Evolutionary conservation across 257 asterid species (phyloP).

Genomic region (Nemophila menziesii): DNA sequence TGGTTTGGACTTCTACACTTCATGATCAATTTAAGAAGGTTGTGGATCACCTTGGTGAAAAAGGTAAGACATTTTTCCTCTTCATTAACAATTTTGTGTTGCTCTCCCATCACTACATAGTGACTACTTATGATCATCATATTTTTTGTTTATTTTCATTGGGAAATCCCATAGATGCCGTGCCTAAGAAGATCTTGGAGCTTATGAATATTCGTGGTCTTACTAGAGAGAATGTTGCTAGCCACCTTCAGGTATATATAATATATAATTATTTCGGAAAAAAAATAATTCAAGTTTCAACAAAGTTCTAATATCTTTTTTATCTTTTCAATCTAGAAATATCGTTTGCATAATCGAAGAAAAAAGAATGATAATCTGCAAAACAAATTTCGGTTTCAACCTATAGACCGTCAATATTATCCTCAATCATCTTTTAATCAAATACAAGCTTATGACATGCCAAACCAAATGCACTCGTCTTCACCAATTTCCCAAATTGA

Average conservation of each 20-base stretch:
- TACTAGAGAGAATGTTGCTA: conserved; percentile 16
- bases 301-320: too few species aligned
- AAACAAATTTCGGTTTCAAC: too few species aligned
- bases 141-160: too few species aligned
- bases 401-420: too few species aligned
- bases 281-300: too few species aligned
- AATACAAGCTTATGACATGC: neutral
- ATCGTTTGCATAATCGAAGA: neutral
- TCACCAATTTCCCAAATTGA: neutral
- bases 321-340: neutral
- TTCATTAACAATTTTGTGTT: too few species aligned
- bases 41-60: conserved; percentile 38
- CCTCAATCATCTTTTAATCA: too few species aligned
- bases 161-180: conserved; percentile 7
- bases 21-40: conserved; percentile 49
- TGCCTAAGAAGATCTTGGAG: conserved; percentile 17
- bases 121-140: neutral
- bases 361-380: neutral
- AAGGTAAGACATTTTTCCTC: conserved; percentile 4
- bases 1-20: conserved; percentile 53
- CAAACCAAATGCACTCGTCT: neutral
- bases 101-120: too few species aligned
- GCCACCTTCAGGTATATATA: conserved; percentile 17
- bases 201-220: conserved; percentile 13
- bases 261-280: neutral